Base-by-base conservation (phyloP, 305 asterid species). In the Andrographis paniculata region DNA sequence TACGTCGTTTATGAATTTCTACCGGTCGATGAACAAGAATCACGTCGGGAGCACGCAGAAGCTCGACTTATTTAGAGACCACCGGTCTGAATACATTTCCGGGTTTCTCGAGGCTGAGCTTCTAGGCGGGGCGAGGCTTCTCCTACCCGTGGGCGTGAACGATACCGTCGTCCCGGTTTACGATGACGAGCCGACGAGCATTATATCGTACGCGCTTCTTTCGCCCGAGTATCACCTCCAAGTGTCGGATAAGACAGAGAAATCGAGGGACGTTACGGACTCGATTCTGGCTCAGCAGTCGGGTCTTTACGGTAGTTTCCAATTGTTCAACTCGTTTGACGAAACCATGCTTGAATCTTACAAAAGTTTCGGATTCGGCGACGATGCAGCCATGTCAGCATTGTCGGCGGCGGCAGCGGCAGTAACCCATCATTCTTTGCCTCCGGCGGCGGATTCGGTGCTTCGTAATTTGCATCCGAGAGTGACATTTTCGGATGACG, bases 151-250 rank as follows among this genome's bases (percentile, higher is more conserved):
- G 17, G 98, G 95, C 53, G 66, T 71, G 21, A 86, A 78, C 42
- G 96, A 78, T 56, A 76, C 69, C 45, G 94, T 91, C 61, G 43
- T 91, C 61, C 92, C 98, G 21, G 77, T 91, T 17, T 86, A 78
- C 56, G 96, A 91, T 60, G 96, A 80, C 57, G 96, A 91, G 62
- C 96, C 89, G 17, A 91, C 98, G 15, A 91, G 98, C 61, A 62
- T 81, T 44, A 77, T 91, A 59, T 59, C 96, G 15, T 80, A 78
- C 63, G 96, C 84, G 35, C 91, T 91, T 20, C 75, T 63, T 53
- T 80, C 83, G 15, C 72, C 73, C 46, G 89, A 73, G 58, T 91
- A 80, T 70, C 62, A 55, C 45, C 55, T 47, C 59, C 95, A 86
- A 60, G 20, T 86, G 40, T 78, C 87, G 24, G 82, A 74, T 52